Evolutionary conservation across 164 flowering plant species (phyloP).

Genomic region (Dillenia turbinata): DNA sequence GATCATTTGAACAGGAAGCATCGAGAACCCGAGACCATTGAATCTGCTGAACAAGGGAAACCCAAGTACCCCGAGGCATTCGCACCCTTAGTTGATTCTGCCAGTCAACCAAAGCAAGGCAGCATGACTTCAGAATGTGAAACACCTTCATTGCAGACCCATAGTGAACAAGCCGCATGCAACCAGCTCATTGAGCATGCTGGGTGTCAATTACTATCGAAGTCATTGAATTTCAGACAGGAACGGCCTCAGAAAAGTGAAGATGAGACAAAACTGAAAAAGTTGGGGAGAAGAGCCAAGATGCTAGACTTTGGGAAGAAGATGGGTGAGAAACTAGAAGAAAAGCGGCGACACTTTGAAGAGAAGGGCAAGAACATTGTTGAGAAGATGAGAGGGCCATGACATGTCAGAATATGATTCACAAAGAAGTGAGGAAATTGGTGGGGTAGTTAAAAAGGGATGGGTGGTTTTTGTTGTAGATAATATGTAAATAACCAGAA

Average conservation of each 20-base stretch:
- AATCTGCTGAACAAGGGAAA: conserved; percentile 9
- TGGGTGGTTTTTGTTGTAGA: no score
- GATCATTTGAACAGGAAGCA: conserved; percentile 21
- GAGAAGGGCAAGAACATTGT: conserved; percentile 73
- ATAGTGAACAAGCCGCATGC: conserved; percentile 19
- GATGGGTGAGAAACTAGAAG: conserved; percentile 91
- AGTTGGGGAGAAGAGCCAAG: conserved; percentile 60
- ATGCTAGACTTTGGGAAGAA: conserved; percentile 90
- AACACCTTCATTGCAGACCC: conserved; percentile 35
- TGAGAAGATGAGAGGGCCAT: conserved; percentile 76
- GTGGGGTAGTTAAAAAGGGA: no score
- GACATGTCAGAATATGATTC: background rate
- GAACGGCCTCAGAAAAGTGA: conserved; percentile 23
- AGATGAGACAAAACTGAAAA: conserved; percentile 52
- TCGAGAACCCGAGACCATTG: conserved; percentile 20
- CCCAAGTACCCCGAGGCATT: conserved; percentile 13
- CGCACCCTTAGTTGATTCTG: conserved; percentile 11
- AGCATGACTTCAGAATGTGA: conserved; percentile 33
- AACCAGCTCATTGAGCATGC: conserved; percentile 15
- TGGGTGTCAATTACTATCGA: conserved; percentile 20
- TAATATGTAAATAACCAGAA: no score
- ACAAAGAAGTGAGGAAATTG: no score
- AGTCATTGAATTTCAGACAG: conserved; percentile 17
- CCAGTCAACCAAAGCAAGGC: conserved; percentile 15
- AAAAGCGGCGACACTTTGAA: conserved; percentile 75